A percentile compares a stretch with the other conserved stretches of the same genome.
phyloP scores from a whole-genome alignment of 2,329 filamentous ascomycete genomes.

The Knufia petricola region DNA sequence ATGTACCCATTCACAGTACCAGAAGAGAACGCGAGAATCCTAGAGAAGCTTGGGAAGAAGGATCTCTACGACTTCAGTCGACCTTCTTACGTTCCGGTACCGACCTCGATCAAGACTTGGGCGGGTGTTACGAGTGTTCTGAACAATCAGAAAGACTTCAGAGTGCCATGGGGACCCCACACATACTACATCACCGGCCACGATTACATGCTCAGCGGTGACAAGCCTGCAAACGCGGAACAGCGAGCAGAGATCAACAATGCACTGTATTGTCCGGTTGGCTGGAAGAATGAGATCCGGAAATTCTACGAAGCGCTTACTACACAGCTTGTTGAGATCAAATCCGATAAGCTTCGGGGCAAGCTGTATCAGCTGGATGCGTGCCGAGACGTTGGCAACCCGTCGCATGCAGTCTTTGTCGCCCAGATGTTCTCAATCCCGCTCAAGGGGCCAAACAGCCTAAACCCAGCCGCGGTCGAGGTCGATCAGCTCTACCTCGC shows the following conservation, averaged over 20 bases:
- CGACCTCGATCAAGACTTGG: slow-evolving; percentile 37
- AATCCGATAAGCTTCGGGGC: slow-evolving; percentile 25
- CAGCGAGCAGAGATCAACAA: slow-evolving; percentile 34
- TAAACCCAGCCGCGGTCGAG: slow-evolving; percentile 19
- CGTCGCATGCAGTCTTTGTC: slow-evolving; percentile 26
- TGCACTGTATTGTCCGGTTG: slow-evolving; percentile 32
- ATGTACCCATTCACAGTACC: slow-evolving; percentile 43
- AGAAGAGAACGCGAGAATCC: slow-evolving; percentile 36
- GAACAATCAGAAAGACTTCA: slow-evolving; percentile 35
- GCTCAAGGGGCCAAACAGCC: slow-evolving; percentile 19
- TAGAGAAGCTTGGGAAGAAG: slow-evolving; percentile 32
- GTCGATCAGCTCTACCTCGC: slow-evolving; percentile 24
- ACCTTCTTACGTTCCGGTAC: slow-evolving; percentile 27
- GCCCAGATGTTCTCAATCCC: slow-evolving; percentile 25
- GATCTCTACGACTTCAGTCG: slow-evolving; percentile 34
- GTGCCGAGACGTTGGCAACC: slow-evolving; percentile 24
- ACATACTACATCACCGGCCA: slow-evolving; percentile 31
- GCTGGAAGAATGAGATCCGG: slow-evolving; percentile 38
- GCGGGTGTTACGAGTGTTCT: slow-evolving; percentile 36
- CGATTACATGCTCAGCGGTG: slow-evolving; percentile 41
- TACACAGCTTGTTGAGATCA: slow-evolving; percentile 24
- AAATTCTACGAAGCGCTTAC: slow-evolving; percentile 42
- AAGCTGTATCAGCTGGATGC: slow-evolving; percentile 27
- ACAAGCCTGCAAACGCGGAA: slow-evolving; percentile 32
- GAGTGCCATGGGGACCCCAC: slow-evolving; percentile 34